Evolutionary conservation across 352 stramenopile species (phyloP).

Genomic region (Plasmopara viticola): DNA sequence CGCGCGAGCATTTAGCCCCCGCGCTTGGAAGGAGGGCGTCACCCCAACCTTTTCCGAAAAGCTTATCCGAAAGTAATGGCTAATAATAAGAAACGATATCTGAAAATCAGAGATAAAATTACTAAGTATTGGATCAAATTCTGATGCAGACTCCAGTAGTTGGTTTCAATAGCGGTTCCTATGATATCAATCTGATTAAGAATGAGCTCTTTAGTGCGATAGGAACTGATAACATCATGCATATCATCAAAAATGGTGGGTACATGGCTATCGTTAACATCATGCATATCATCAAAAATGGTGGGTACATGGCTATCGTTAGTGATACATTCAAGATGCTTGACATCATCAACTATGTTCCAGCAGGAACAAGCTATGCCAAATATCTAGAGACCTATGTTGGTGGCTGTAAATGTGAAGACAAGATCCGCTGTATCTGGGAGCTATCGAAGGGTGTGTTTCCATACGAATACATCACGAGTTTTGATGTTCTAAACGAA

Average conservation of each 20-base stretch:
- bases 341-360: background rate
- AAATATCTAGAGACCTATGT: background rate
- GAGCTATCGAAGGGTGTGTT: background rate
- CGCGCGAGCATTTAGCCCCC: no score
- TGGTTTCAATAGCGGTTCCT: background rate
- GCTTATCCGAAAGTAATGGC: no score
- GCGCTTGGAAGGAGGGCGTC: no score
- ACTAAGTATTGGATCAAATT: background rate
- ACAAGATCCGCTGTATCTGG: background rate
- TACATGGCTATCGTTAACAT: background rate
- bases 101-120: background rate
- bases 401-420: background rate
- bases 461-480: background rate
- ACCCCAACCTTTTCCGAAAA: no score
- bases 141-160: background rate
- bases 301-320: background rate
- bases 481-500: background rate
- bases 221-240: background rate
- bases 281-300: background rate
- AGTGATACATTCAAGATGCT: background rate
- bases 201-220: background rate
- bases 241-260: background rate
- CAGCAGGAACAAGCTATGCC: background rate
- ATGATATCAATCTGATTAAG: background rate
- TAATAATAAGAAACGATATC: background rate